Evolutionary conservation across 2,329 filamentous ascomycete species (phyloP).

Genomic region (Penicillium sp.): DNA sequence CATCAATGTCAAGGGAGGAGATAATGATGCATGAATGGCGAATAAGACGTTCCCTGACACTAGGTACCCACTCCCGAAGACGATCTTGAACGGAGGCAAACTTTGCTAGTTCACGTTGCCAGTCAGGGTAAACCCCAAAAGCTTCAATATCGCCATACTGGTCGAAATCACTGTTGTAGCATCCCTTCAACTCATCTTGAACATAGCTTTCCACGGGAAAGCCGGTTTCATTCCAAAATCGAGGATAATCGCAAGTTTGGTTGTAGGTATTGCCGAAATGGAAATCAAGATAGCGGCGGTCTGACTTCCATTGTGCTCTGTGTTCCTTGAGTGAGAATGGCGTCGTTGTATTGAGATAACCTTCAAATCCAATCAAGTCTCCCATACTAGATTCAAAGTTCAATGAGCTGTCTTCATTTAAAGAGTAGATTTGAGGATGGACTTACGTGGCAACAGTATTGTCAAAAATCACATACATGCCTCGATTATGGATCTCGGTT

Average conservation of each 20-base stretch:
- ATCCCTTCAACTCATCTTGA: conserved; percentile 55
- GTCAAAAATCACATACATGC: conserved; percentile 69
- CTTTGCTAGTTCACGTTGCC: conserved; percentile 66
- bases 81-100: conserved; percentile 70
- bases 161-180: conserved; percentile 67
- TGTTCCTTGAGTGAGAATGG: conserved; percentile 61
- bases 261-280: conserved; percentile 58
- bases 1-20: conserved; percentile 66
- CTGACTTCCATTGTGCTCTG: conserved; percentile 60
- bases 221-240: conserved; percentile 65
- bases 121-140: conserved; percentile 66
- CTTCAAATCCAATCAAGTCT: conserved; percentile 66
- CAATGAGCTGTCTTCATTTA: neutral
- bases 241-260: conserved; percentile 60
- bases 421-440: neutral
- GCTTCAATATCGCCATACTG: conserved; percentile 67
- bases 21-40: conserved; percentile 68
- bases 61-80: conserved; percentile 65
- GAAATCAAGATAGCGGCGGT: conserved; percentile 63
- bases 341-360: conserved; percentile 61
- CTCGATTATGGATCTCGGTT: conserved; percentile 62
- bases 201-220: conserved; percentile 54
- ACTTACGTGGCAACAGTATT: conserved; percentile 66
- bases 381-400: conserved; percentile 47
- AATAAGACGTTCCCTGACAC: conserved; percentile 61